Percentiles rank a stretch among this genome's conserved stretches.
Conservation (phyloP, 257 asterid genomes). For the Cordia subcordata region DNA sequence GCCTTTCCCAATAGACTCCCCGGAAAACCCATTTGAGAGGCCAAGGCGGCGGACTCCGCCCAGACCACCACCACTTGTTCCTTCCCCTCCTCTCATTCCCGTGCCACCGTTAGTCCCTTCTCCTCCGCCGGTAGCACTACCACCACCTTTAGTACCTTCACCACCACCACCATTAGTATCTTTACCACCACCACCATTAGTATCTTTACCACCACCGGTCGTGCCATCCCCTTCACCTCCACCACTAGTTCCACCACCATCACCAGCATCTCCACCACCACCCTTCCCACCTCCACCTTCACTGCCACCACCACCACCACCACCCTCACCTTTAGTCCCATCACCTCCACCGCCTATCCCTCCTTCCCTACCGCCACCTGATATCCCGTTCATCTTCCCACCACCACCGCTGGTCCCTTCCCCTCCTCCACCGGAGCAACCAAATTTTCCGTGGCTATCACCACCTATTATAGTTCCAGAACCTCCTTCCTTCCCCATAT, state of each 20-base stretch:
- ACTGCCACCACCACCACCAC: conserved; percentile 1
- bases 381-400: conserved; percentile 1
- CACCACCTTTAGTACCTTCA: conserved; percentile 27
- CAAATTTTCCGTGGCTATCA: conserved; percentile 34
- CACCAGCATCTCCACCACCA: conserved; percentile 8
- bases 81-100: conserved; percentile 14
- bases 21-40: conserved; percentile 32
- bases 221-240: not conserved
- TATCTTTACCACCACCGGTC: not conserved
- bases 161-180: conserved; percentile 26
- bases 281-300: conserved; percentile 21
- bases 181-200: not conserved
- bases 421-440: conserved; percentile 10
- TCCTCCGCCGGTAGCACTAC: conserved; percentile 19
- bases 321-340: conserved; percentile 5
- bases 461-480: not conserved
- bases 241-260: conserved; percentile 10
- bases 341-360: conserved; percentile 24
- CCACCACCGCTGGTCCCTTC: conserved; percentile 12
- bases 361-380: conserved; percentile 4
- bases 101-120: conserved; percentile 31
- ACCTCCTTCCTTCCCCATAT: conserved; percentile 10
- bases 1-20: conserved; percentile 37
- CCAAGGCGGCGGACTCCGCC: conserved; percentile 34
- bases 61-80: not conserved